These are phyloP conservation scores for Pleurotus giganteus DNA, from an alignment of 768 basidiomycete species.

Conservation along the genomic window DNA sequence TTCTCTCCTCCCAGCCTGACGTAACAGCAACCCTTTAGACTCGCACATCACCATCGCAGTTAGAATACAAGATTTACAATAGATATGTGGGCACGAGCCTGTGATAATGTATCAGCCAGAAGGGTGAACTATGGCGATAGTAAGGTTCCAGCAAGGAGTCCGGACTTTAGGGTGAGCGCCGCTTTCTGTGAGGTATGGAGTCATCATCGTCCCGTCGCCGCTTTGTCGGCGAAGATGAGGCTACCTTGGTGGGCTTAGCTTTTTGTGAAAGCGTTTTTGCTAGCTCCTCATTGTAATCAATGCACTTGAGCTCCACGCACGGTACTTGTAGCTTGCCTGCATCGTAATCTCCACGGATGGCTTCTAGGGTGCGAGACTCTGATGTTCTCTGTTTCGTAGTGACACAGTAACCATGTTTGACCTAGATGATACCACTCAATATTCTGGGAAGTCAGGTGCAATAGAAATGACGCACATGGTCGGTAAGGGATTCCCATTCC, in stretches of 20 bases:
- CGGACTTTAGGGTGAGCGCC: background rate
- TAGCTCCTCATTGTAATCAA: conserved; percentile 42
- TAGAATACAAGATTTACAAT: background rate
- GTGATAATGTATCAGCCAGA: no score
- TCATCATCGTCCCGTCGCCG: conserved; percentile 7
- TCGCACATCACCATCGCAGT: background rate
- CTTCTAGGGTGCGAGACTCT: conserved; percentile 28
- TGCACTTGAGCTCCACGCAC: conserved; percentile 46
- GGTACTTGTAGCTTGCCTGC: conserved; percentile 40
- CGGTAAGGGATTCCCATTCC: conserved; percentile 45
- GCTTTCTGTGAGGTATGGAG: conserved; percentile 3
- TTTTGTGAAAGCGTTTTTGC: conserved; percentile 16
- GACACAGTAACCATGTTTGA: conserved; percentile 32
- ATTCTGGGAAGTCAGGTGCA: background rate
- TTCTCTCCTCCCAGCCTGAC: conserved; percentile 19
- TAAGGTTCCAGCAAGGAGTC: background rate
- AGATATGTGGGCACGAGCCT: background rate
- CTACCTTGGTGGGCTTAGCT: conserved; percentile 10
- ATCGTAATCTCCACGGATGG: conserved; percentile 43
- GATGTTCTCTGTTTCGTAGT: conserved; percentile 39
- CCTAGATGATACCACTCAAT: conserved; percentile 18
- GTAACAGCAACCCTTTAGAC: conserved; percentile 4
- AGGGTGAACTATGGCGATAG: background rate
- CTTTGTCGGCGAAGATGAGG: conserved; percentile 3
- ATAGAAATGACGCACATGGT: conserved; percentile 28